These are phyloP conservation scores for Peronospora tabacina DNA, from an alignment of 352 stramenopile genomes.

Conservation along the genomic window DNA sequence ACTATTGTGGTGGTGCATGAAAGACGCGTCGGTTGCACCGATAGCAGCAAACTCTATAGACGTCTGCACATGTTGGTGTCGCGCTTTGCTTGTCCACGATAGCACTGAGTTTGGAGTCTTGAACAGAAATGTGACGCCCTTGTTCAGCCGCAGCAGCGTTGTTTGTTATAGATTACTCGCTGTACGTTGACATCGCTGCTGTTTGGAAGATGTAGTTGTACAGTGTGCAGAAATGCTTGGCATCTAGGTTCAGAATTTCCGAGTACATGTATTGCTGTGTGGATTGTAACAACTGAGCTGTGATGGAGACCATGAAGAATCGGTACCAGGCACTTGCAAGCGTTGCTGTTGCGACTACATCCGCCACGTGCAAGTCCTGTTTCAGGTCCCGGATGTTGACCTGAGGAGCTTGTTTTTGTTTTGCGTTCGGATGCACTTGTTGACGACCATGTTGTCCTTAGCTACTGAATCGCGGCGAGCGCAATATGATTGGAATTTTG, in stretches of 20 bases:
- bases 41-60: slow-evolving; percentile 57
- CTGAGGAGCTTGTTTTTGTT: slow-evolving; percentile 65
- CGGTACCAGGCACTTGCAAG: slow-evolving; percentile 1
- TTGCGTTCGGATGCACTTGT: slow-evolving; percentile 69
- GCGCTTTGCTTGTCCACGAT: slow-evolving; percentile 47
- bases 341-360: background rate
- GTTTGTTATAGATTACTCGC: slow-evolving; percentile 13
- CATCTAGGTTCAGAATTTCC: slow-evolving; percentile 9
- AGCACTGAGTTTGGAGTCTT: slow-evolving; percentile 36
- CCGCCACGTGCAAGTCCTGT: too few relatives aligned
- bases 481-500: slow-evolving; percentile 58
- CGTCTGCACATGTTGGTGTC: slow-evolving; percentile 58
- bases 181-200: slow-evolving; percentile 22
- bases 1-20: slow-evolving; percentile 6
- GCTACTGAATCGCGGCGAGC: slow-evolving; percentile 65
- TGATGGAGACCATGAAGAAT: slow-evolving; percentile 9
- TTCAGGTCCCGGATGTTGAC: slow-evolving; percentile 55
- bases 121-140: slow-evolving; percentile 14
- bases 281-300: slow-evolving; percentile 32
- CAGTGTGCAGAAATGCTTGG: slow-evolving; percentile 25
- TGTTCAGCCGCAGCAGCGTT: slow-evolving; percentile 33
- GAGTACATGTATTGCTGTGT: slow-evolving; percentile 12
- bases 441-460: slow-evolving; percentile 68
- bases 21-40: slow-evolving; percentile 23
- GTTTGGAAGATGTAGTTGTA: slow-evolving; percentile 21